phyloP scores from a whole-genome alignment of 768 basidiomycete genomes.

The Pleurotus platypus region DNA sequence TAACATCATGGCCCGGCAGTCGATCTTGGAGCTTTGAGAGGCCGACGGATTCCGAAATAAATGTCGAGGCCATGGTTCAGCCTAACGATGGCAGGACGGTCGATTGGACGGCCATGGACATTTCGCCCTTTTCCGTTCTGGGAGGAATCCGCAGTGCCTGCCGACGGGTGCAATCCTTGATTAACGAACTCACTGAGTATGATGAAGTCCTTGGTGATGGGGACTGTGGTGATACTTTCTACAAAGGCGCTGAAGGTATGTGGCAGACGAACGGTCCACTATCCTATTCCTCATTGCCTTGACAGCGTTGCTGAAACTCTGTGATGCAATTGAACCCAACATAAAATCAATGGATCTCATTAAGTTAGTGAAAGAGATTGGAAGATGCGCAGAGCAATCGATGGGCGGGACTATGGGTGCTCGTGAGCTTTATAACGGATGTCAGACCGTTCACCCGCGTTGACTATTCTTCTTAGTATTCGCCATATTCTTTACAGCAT shows the following conservation, averaged over 20 bases:
- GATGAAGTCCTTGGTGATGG: constrained; percentile 65
- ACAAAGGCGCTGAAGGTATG: constrained; percentile 39
- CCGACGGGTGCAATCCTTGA: constrained; percentile 37
- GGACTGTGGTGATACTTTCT: constrained; percentile 59
- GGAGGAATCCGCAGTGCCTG: constrained; percentile 35
- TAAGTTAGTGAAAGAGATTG: constrained; percentile 25
- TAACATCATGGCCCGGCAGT: constrained; percentile 35
- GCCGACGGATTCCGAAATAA: neutral
- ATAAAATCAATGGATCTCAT: constrained; percentile 10
- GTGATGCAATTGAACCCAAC: neutral
- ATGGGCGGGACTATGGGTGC: constrained; percentile 61
- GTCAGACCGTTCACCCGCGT: neutral
- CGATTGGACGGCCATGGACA: neutral
- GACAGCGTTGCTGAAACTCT: constrained; percentile 18
- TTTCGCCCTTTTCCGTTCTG: constrained; percentile 15
- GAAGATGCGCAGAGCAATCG: constrained; percentile 42
- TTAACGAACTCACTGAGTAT: constrained; percentile 50
- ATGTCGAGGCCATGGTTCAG: no score
- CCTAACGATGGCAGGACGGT: neutral
- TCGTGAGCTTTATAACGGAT: constrained; percentile 23
- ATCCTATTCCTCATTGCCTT: constrained; percentile 9
- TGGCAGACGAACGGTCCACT: neutral
- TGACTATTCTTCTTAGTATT: constrained; percentile 27
- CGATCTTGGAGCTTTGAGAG: constrained; percentile 23
- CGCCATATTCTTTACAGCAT: constrained; percentile 35